Evolutionary conservation across 2,329 filamentous ascomycete species (phyloP).

Genomic region (Aspergillaceae sp.): DNA sequence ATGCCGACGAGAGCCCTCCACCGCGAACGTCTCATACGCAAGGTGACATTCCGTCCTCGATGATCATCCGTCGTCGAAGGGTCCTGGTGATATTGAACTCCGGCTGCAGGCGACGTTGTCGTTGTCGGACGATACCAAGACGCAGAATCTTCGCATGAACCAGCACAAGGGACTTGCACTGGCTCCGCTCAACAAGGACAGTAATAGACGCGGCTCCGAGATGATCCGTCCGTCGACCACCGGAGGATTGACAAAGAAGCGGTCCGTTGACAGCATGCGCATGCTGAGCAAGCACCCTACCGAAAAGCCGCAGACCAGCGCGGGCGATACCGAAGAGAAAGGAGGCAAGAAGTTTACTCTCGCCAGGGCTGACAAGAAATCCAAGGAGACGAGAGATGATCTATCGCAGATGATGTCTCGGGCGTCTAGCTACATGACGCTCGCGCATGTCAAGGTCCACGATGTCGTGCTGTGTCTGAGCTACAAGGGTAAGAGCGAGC

Average conservation of each 20-base stretch:
- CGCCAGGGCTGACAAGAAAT: constrained; percentile 42
- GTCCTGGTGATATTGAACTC: constrained; percentile 68
- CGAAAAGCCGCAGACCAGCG: constrained; percentile 26
- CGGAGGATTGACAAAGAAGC: constrained; percentile 29
- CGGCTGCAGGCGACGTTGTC: constrained; percentile 75
- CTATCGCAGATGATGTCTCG: constrained; percentile 93
- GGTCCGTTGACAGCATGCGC: constrained; percentile 35
- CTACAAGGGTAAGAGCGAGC: constrained; percentile 92
- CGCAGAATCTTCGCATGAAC: constrained; percentile 21
- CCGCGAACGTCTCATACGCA: constrained; percentile 33
- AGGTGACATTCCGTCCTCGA: constrained; percentile 28
- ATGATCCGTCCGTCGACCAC: constrained; percentile 22
- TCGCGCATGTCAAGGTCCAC: constrained; percentile 89
- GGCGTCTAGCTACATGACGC: constrained; percentile 94
- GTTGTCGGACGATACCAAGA: constrained; percentile 35
- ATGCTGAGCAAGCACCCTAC: constrained; percentile 23
- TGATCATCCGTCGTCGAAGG: constrained; percentile 50
- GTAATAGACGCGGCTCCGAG: constrained; percentile 13
- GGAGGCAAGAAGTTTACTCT: constrained; percentile 41
- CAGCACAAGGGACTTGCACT: constrained; percentile 26
- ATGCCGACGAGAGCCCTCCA: constrained; percentile 16
- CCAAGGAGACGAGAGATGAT: constrained; percentile 69
- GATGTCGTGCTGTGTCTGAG: constrained; percentile 91
- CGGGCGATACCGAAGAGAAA: constrained; percentile 27
- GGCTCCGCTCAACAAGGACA: constrained; percentile 26